Evolutionary conservation across 352 stramenopile genomes (phyloP), one percentile per base, ranked within the genome.

Genomic region (Pythium aquatile): DNA sequence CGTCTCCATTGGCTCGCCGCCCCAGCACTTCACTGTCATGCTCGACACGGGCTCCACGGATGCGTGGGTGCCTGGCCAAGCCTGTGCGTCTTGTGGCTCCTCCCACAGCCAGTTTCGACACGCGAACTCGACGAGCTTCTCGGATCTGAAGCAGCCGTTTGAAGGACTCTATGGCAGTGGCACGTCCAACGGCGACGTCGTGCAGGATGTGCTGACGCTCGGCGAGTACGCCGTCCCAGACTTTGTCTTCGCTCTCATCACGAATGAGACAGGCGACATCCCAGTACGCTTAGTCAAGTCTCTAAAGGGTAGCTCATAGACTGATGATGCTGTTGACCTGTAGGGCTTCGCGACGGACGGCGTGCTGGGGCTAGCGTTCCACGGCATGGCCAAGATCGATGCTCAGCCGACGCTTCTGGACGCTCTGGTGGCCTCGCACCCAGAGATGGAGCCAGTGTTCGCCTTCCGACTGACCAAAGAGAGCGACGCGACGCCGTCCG

Each of bases 71-170:
- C 74, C 72, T 6, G 64, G 59, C 20, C 56, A 60, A 32, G 51
- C 42, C 3, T 94, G 87, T 47, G 71, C 70, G 14, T 77, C 75
- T 33, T 95, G 86, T 42, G 86, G 86, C 17, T 46, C 79, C 20
- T 37, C 46, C 16, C 80, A 90, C 55, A 42, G 20, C 26, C 73
- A 58, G n/a, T 89, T 89, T 49, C 47, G 77, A 11, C 58, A 44
- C 5, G 59, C 62, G 5, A 64, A 35, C 26, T 83, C 77, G 8
- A 55, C 48, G 14, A 77, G 74, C 33, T 85, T 80, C 61, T 10
- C 28, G 24, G 28, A 46, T 13, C 48, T 66, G 1, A 40, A 16
- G 1, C 60, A 77, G 44, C 44, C 20, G 3, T 87, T 87, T 46
- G 55, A 73, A 49, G 77, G 78, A 20, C 52, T 81, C 47, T 87